Base-by-base conservation (phyloP, 2,329 filamentous ascomycete species). In the Arthrobotrys sphaeroides region DNA sequence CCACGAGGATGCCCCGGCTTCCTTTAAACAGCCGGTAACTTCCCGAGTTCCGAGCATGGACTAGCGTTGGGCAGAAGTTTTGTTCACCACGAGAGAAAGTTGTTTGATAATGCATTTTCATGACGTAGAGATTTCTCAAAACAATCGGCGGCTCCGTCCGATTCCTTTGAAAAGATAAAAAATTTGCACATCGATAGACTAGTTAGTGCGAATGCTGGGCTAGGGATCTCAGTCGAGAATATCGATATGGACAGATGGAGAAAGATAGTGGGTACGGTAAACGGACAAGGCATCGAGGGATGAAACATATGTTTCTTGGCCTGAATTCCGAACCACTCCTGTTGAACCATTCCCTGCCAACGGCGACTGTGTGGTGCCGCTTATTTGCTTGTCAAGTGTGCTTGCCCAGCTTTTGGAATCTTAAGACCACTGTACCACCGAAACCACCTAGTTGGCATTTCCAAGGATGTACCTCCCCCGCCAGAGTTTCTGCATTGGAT, bases 11-110 rank as follows among this genome's bases (percentile, higher is more conserved):
- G 62, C 70, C 70, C 70, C 62, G 70, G 55, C 70, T 62, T 55
- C 55, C 62, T 49, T 26, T 49, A 68, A 67, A 74, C 70, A 74
- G 70, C 62, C 70, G 70, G 70, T 74, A 68, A 74, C 70, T 74
- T 74, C 62, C 70, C 70, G 70, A 74, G 62, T 74, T 74, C 70
- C 70, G 70, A 74, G 70, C 70, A 10, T 68, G 69, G 69, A 55
- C 47, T 68, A 68, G 53, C 38, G 38, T 47, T 62, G 12, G 47
- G 9, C 31, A 45, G 45, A 40, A 20, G n/a, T 51, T 73, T 73
- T 61, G 70, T 64, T 64, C 70, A 42, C 24, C 22, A 61, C 36
- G 33, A 42, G 43, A 66, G 53, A 26, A 47, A 36, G 49, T 59
- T 64, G 26, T 73, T 18, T 20, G 18, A 59, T 38, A 61, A 7